Percentiles rank a stretch among this genome's conserved stretches.
Conservation (phyloP, 2,329 filamentous ascomycete genomes). For the Stemphylium vesicarium region DNA sequence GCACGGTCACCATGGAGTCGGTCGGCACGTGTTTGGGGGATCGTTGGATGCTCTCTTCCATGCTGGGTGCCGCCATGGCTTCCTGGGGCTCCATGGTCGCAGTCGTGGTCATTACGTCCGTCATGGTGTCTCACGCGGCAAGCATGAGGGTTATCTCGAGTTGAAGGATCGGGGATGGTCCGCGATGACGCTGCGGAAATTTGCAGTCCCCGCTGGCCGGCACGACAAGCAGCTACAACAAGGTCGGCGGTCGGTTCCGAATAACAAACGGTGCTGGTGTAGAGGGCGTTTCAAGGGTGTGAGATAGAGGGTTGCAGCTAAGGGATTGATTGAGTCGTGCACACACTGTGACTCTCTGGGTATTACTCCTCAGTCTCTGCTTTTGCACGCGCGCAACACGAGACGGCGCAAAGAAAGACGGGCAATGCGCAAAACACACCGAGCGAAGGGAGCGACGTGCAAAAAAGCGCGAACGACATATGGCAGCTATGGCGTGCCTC, state of each 20-base stretch:
- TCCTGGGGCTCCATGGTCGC: neutral
- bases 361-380: too few species aligned
- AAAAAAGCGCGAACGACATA: slow-evolving; percentile 1
- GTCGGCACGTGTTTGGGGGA: slow-evolving; percentile 48
- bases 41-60: slow-evolving; percentile 16
- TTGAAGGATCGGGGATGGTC: neutral
- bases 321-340: slow-evolving; percentile 5
- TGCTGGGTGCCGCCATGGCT: neutral
- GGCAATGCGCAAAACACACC: slow-evolving; percentile 1
- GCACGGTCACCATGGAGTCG: slow-evolving; percentile 80
- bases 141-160: slow-evolving; percentile 14
- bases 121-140: slow-evolving; percentile 17
- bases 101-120: slow-evolving; percentile 14
- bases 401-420: neutral
- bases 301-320: slow-evolving; percentile 12
- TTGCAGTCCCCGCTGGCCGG: slow-evolving; percentile 5
- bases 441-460: slow-evolving; percentile 11
- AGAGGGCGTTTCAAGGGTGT: slow-evolving; percentile 31
- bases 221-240: neutral
- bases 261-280: slow-evolving; percentile 25
- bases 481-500: slow-evolving; percentile 1
- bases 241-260: slow-evolving; percentile 14
- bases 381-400: neutral
- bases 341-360: too few species aligned
- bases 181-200: slow-evolving; percentile 6